Evolutionary conservation across 257 asterid species (phyloP).

Genomic region (Ehretia macrophylla): DNA sequence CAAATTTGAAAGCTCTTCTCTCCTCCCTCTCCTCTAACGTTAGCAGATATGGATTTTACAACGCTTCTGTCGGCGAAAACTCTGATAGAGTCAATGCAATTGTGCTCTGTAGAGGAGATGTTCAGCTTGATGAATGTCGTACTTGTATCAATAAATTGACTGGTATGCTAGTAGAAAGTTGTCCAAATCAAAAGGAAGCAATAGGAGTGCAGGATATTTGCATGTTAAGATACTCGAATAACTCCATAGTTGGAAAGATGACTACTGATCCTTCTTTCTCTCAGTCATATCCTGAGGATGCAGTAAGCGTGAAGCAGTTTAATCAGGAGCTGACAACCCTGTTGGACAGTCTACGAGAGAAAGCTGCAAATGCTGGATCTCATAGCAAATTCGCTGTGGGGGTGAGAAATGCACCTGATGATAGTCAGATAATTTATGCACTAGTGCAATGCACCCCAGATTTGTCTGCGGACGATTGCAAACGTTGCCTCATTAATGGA

Average conservation of each 20-base stretch:
- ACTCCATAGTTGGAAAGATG: too few relatives aligned
- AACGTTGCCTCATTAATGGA: slow-evolving; percentile 10
- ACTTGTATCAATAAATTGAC: slow-evolving; percentile 10
- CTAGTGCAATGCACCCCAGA: too few relatives aligned
- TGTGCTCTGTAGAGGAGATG: too few relatives aligned
- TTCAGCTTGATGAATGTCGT: too few relatives aligned
- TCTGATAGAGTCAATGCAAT: too few relatives aligned
- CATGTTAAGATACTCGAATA: slow-evolving; percentile 15
- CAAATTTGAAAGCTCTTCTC: too few relatives aligned
- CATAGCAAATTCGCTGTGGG: slow-evolving; percentile 13
- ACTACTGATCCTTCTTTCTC: not conserved
- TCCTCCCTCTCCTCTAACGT: too few relatives aligned
- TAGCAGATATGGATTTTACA: too few relatives aligned
- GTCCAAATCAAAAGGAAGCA: slow-evolving; percentile 20
- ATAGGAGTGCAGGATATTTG: slow-evolving; percentile 10
- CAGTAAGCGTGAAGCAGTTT: not conserved
- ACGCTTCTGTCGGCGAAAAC: too few relatives aligned
- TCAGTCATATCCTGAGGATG: not conserved
- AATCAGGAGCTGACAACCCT: too few relatives aligned
- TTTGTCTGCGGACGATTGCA: slow-evolving; percentile 3
- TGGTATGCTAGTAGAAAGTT: not conserved
- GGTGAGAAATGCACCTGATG: not conserved
- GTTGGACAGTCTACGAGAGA: slow-evolving; percentile 1
- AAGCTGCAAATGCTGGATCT: not conserved
- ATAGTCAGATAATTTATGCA: not conserved